phyloP scores from a whole-genome alignment of 2,329 filamentous ascomycete species.

The Aspergillus japonicus region DNA sequence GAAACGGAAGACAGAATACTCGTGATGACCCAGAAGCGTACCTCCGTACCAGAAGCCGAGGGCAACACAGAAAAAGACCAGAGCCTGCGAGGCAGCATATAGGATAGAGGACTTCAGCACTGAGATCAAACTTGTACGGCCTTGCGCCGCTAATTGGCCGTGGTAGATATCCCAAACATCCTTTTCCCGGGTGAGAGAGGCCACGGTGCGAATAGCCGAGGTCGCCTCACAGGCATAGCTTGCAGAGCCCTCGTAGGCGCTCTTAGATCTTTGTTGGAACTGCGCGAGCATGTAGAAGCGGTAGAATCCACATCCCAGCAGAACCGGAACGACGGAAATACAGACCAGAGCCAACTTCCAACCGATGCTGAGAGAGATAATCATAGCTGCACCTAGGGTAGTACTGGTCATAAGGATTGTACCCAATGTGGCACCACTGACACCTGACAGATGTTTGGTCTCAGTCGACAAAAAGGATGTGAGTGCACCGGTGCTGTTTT shows the following conservation, averaged over 20 bases:
- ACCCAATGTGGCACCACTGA: constrained; percentile 83
- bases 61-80: constrained; percentile 79
- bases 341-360: constrained; percentile 89
- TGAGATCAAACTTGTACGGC: constrained; percentile 66
- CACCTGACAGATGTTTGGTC: constrained; percentile 81
- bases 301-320: constrained; percentile 80
- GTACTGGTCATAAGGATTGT: constrained; percentile 78
- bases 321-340: constrained; percentile 71
- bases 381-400: constrained; percentile 72
- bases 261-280: constrained; percentile 76
- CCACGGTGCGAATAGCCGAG: constrained; percentile 89
- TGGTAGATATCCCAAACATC: constrained; percentile 76
- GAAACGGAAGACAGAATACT: constrained; percentile 82
- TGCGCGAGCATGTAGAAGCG: constrained; percentile 80
- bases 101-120: constrained; percentile 73
- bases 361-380: constrained; percentile 69
- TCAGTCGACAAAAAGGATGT: constrained; percentile 87
- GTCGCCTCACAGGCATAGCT: constrained; percentile 91
- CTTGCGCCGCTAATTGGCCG: constrained; percentile 64
- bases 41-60: constrained; percentile 94
- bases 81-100: constrained; percentile 80
- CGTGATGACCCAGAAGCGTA: constrained; percentile 65
- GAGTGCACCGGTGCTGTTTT: constrained; percentile 84
- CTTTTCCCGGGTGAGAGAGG: constrained; percentile 79
- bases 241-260: constrained; percentile 75